These are phyloP conservation scores for Candida tammaniensis DNA, from an alignment of 805 yeast species.

Conservation along the genomic window DNA sequence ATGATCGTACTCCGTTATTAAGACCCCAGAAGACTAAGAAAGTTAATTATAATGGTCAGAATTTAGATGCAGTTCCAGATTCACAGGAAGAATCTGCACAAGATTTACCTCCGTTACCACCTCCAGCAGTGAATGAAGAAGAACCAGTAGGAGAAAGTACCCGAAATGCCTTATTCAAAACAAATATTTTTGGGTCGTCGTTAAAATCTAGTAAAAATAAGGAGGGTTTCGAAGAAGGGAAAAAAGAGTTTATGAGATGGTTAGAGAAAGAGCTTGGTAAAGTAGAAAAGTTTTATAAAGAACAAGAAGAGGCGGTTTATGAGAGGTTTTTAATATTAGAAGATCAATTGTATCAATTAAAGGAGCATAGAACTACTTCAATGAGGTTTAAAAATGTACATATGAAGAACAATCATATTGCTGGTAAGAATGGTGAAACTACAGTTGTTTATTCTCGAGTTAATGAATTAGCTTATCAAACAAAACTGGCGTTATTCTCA, in stretches of 20 bases:
- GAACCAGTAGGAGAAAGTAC: too few species aligned
- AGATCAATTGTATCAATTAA: slow-evolving; percentile 64
- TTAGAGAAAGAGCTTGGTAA: slow-evolving; percentile 57
- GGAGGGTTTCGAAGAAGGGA: slow-evolving; percentile 6
- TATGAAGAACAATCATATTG: background rate
- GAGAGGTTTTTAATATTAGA: slow-evolving; percentile 60
- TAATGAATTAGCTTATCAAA: slow-evolving; percentile 28
- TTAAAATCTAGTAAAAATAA: slow-evolving; percentile 2
- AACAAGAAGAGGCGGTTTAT: slow-evolving; percentile 57
- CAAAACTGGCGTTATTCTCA: slow-evolving; percentile 20
- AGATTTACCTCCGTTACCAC: background rate
- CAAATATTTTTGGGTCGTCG: slow-evolving; percentile 8
- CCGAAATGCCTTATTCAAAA: slow-evolving; percentile 11
- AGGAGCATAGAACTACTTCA: slow-evolving; percentile 44
- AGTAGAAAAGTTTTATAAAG: slow-evolving; percentile 59
- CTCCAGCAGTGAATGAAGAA: background rate
- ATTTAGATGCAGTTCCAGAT: slow-evolving; percentile 1
- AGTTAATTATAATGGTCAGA: slow-evolving; percentile 1
- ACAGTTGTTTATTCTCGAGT: slow-evolving; percentile 14
- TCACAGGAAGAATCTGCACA: background rate
- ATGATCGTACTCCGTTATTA: slow-evolving; percentile 28
- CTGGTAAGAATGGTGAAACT: slow-evolving; percentile 3
- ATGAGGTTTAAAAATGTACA: slow-evolving; percentile 9
- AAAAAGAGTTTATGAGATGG: slow-evolving; percentile 56
- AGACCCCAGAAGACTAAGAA: slow-evolving; percentile 9